A percentile compares a stretch with the other conserved stretches of the same genome.
phyloP scores from a whole-genome alignment of 805 yeast species.

The Candida patagonica region DNA sequence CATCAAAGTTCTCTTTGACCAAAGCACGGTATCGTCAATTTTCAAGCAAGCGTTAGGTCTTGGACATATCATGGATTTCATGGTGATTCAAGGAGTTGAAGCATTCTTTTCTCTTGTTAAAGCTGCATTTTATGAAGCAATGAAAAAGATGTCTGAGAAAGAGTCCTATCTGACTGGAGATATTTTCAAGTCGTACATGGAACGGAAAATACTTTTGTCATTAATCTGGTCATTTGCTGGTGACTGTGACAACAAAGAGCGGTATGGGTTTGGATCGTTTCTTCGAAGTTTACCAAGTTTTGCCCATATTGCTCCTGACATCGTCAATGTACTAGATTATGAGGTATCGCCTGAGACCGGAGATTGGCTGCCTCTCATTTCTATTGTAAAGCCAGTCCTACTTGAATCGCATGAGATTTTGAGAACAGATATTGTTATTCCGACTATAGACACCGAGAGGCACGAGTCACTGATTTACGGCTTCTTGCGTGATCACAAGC shows the following conservation, averaged over 20 bases:
- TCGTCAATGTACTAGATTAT: constrained; percentile 30
- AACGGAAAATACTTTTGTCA: constrained; percentile 24
- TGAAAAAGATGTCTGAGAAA: constrained; percentile 8
- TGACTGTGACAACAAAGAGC: constrained; percentile 35
- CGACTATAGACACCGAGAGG: constrained; percentile 68
- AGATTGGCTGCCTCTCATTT: constrained; percentile 37
- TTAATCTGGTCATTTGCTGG: constrained; percentile 62
- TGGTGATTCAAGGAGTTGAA: constrained; percentile 28
- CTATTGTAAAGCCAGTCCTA: constrained; percentile 33
- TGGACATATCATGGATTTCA: constrained; percentile 46
- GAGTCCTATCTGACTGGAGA: constrained; percentile 20
- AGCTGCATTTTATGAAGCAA: constrained; percentile 26
- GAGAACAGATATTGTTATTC: constrained; percentile 56
- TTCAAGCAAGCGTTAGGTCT: constrained; percentile 23
- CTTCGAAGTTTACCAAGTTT: constrained; percentile 21
- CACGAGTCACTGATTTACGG: constrained; percentile 55
- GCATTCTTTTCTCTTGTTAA: constrained; percentile 35
- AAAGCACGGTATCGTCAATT: constrained; percentile 16
- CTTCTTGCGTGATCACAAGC: constrained; percentile 44
- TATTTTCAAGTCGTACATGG: constrained; percentile 20
- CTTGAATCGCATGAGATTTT: constrained; percentile 52
- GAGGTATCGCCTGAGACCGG: constrained; percentile 38
- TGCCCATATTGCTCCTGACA: constrained; percentile 14
- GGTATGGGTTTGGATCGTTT: constrained; percentile 30
- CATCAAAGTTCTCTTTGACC: constrained; percentile 4